Conservation (phyloP, 345 rosid species). For the Salix dunnii region DNA sequence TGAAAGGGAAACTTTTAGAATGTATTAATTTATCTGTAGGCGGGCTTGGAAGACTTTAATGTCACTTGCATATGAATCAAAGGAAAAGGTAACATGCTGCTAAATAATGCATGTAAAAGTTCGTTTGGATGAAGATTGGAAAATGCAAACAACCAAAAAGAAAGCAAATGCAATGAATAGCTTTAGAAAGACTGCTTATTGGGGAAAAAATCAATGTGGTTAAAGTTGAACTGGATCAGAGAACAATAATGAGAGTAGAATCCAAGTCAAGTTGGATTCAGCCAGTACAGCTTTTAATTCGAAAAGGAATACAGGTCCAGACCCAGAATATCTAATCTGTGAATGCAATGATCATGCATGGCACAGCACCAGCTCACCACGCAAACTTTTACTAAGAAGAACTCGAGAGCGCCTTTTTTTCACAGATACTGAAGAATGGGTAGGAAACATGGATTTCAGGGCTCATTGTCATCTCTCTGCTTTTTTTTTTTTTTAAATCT, state of each 20-base stretch:
- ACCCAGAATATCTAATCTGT: not conserved
- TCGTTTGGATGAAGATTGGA: conserved; percentile 8
- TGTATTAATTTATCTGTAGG: conserved; percentile 9
- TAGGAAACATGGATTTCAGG: not conserved
- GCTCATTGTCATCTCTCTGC: no score
- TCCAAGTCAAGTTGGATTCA: not conserved
- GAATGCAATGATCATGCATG: not conserved
- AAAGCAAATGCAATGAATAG: conserved; percentile 21
- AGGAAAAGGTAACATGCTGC: conserved; percentile 20
- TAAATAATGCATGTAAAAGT: conserved; percentile 14
- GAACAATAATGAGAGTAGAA: conserved; percentile 5
- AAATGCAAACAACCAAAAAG: conserved; percentile 22
- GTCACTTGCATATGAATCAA: conserved; percentile 6
- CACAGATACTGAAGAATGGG: not conserved
- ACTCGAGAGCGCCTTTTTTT: not conserved
- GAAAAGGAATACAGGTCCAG: not conserved
- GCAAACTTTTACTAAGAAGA: not conserved
- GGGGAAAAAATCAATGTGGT: conserved; percentile 10
- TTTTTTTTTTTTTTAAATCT: not conserved
- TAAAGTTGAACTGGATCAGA: conserved; percentile 26
- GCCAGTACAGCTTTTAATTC: not conserved
- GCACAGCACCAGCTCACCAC: not conserved
- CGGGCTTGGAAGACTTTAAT: conserved; percentile 14
- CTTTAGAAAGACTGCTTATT: conserved; percentile 23
- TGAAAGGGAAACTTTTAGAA: conserved; percentile 14